Evolutionary conservation across 352 stramenopile species (phyloP).

Genomic region (Globisporangium alternatum): DNA sequence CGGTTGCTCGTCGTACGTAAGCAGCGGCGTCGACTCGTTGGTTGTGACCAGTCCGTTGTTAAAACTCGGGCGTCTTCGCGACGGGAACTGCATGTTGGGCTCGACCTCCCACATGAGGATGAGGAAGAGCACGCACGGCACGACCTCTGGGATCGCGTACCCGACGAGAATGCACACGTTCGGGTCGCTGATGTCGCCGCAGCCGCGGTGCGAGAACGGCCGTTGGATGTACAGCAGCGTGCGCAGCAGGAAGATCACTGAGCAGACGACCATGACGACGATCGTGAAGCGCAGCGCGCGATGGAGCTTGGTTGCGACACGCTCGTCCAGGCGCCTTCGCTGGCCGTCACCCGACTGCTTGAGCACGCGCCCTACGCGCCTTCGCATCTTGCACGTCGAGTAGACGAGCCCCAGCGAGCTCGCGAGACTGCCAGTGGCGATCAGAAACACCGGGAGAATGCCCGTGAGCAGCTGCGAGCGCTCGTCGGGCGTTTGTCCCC

Average conservation of each 20-base stretch:
- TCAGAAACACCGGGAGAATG: constrained; percentile 63
- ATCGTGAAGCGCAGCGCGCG: constrained; percentile 71
- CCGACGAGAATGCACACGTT: constrained; percentile 71
- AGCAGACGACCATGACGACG: constrained; percentile 68
- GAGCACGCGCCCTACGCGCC: constrained; percentile 66
- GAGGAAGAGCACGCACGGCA: constrained; percentile 74
- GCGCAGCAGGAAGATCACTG: constrained; percentile 58
- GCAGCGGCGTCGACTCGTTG: constrained; percentile 17
- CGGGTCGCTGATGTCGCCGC: constrained; percentile 53
- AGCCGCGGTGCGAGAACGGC: constrained; percentile 72
- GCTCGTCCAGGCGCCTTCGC: constrained; percentile 49
- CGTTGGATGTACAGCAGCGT: constrained; percentile 82
- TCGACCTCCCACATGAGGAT: constrained; percentile 88
- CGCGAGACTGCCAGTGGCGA: constrained; percentile 62
- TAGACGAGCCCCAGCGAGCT: constrained; percentile 71
- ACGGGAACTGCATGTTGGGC: constrained; percentile 61
- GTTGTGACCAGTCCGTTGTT: constrained; percentile 12
- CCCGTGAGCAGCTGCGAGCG: constrained; percentile 38
- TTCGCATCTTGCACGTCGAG: constrained; percentile 71
- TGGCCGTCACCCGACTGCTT: constrained; percentile 38
- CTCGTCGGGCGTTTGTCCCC: constrained; percentile 13
- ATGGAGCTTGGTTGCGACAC: constrained; percentile 68
- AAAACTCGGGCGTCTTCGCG: constrained; percentile 46
- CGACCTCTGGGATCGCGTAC: constrained; percentile 67
- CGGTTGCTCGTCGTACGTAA: constrained; percentile 20